phyloP scores from a whole-genome alignment of 257 asterid species.

The Nicotiana noctiflora region DNA sequence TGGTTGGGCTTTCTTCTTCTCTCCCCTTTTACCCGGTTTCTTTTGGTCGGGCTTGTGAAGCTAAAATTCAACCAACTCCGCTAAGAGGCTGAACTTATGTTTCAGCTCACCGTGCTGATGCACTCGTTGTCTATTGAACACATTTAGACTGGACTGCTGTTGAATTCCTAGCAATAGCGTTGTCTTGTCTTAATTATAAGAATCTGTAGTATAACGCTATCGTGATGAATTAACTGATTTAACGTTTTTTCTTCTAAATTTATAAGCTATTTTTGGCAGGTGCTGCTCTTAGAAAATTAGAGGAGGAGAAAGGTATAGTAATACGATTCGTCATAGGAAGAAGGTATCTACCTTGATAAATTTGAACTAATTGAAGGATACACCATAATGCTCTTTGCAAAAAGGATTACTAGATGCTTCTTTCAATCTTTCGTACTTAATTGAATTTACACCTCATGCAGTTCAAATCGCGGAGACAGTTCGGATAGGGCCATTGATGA shows the following conservation, averaged over 20 bases:
- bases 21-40: background rate
- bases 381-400: constrained; percentile 11
- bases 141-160: background rate
- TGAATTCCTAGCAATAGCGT: background rate
- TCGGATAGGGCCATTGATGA: constrained; percentile 58
- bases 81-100: background rate
- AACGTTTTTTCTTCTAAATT: background rate
- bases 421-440: constrained; percentile 11
- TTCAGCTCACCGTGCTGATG: background rate
- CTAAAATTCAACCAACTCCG: background rate
- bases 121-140: background rate
- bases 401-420: background rate
- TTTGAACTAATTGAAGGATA: constrained; percentile 18
- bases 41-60: background rate
- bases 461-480: constrained; percentile 60
- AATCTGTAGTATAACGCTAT: background rate
- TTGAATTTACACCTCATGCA: constrained; percentile 42
- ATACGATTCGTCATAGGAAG: constrained; percentile 82
- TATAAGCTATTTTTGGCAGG: constrained; percentile 31
- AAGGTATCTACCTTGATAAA: constrained; percentile 44
- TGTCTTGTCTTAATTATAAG: background rate
- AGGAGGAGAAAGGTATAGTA: constrained; percentile 70
- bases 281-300: constrained; percentile 47
- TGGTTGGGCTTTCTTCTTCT: constrained; percentile 34
- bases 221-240: background rate